Evolutionary conservation across 352 stramenopile species (phyloP).

Genomic region (Globisporangium parvum): DNA sequence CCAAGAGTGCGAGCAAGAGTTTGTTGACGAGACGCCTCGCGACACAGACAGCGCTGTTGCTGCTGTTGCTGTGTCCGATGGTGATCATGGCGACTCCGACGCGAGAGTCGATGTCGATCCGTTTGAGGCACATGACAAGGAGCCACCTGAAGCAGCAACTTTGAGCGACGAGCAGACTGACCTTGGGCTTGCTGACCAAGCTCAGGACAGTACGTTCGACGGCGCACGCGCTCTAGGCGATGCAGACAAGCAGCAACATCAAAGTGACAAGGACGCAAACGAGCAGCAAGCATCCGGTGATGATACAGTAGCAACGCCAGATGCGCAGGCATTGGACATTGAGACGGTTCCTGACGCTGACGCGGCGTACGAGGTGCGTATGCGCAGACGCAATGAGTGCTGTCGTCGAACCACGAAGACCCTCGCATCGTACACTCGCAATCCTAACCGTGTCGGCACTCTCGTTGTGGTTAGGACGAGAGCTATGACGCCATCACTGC

Average conservation of each 20-base stretch:
- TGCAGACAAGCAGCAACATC: no score
- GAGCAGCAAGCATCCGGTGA: no score
- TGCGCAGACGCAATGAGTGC: no score
- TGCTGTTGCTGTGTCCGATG: neutral
- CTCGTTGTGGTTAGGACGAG: neutral
- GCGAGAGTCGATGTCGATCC: neutral
- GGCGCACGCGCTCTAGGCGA: no score
- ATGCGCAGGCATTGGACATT: no score
- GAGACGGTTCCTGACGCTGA: neutral
- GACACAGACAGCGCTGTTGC: neutral
- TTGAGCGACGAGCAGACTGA: neutral
- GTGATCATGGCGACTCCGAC: neutral
- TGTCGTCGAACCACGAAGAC: neutral
- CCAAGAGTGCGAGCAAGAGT: slow-evolving; percentile 8
- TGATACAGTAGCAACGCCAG: no score
- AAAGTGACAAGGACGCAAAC: no score
- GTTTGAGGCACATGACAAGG: neutral
- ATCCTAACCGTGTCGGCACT: no score
- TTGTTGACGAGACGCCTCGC: slow-evolving; percentile 4
- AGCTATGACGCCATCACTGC: neutral
- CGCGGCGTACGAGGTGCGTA: neutral
- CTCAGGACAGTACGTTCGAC: no score
- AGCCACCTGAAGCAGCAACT: neutral
- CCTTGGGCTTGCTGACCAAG: neutral
- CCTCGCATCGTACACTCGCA: no score